Evolutionary conservation across 2,329 filamentous ascomycete species (phyloP).

Genomic region (Fusarium protoensiforme): DNA sequence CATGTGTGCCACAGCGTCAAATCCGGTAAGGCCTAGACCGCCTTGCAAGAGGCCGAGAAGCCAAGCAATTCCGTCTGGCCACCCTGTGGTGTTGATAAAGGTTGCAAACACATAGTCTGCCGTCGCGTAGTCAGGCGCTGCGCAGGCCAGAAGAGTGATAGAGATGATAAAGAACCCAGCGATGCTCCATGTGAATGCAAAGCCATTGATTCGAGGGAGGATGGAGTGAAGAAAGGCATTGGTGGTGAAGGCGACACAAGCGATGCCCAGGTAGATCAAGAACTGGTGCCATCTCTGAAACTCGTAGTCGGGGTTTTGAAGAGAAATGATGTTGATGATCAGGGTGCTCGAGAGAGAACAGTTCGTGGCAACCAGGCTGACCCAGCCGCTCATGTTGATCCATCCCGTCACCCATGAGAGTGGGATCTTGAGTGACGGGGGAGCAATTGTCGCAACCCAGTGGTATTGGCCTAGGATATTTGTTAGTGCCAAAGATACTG

Average conservation of each 20-base stretch:
- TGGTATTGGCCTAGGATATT: slow-evolving; percentile 67
- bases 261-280: slow-evolving; percentile 56
- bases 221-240: slow-evolving; percentile 48
- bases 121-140: slow-evolving; percentile 67
- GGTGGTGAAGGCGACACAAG: slow-evolving; percentile 42
- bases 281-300: slow-evolving; percentile 76
- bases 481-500: neutral
- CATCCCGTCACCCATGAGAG: slow-evolving; percentile 57
- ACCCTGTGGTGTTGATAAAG: slow-evolving; percentile 48
- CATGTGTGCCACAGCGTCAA: slow-evolving; percentile 51
- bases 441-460: slow-evolving; percentile 68
- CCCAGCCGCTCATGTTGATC: slow-evolving; percentile 77
- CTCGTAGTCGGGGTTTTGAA: slow-evolving; percentile 67
- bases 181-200: slow-evolving; percentile 77
- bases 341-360: slow-evolving; percentile 75
- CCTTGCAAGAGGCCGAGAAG: slow-evolving; percentile 48
- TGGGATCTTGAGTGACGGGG: slow-evolving; percentile 24
- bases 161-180: slow-evolving; percentile 75
- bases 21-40: slow-evolving; percentile 47
- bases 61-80: slow-evolving; percentile 50
- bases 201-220: slow-evolving; percentile 64
- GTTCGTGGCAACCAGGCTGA: slow-evolving; percentile 72
- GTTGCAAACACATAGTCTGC: slow-evolving; percentile 46
- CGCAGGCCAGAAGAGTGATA: slow-evolving; percentile 73
- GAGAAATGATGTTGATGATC: slow-evolving; percentile 71